phyloP scores from a whole-genome alignment of 805 yeast genomes.

The Pichia phayaonensis region DNA sequence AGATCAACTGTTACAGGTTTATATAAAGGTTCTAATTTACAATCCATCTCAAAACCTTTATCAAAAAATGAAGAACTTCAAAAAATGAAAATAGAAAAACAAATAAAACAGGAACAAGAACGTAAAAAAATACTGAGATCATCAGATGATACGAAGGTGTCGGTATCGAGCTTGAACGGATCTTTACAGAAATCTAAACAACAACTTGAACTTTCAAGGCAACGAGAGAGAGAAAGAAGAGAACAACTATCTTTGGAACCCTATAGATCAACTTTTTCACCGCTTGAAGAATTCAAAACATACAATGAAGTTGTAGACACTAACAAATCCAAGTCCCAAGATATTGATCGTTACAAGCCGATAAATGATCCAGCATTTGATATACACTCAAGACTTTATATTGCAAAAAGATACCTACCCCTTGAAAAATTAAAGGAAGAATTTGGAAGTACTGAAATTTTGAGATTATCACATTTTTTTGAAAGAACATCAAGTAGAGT shows the following conservation, averaged over 20 bases:
- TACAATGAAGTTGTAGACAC: not conserved
- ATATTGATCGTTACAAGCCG: not conserved
- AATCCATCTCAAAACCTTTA: not conserved
- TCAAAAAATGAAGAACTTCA: not conserved
- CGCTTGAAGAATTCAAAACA: not conserved
- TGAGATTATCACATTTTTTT: slow-evolving; percentile 50
- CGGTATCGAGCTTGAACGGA: not conserved
- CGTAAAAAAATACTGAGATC: not conserved
- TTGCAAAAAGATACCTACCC: slow-evolving; percentile 42
- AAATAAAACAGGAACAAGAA: not conserved
- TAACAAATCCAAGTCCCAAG: not conserved
- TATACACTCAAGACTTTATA: slow-evolving; percentile 34
- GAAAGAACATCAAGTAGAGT: slow-evolving; percentile 71
- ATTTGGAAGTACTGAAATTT: slow-evolving; percentile 43
- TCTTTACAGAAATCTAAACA: not conserved
- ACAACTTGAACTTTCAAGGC: not conserved
- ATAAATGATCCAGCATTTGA: slow-evolving; percentile 26
- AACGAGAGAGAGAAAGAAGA: not conserved
- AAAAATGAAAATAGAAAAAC: not conserved
- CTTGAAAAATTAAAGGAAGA: slow-evolving; percentile 27
- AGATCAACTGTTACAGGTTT: not conserved
- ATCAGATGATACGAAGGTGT: not conserved
- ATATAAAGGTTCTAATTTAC: not conserved
- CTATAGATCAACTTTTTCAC: not conserved
- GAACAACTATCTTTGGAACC: not conserved